These are phyloP conservation scores for Syncephalastrum monosporum DNA, from an alignment of 371 early-diverging fungal species.

Conservation along the genomic window DNA sequence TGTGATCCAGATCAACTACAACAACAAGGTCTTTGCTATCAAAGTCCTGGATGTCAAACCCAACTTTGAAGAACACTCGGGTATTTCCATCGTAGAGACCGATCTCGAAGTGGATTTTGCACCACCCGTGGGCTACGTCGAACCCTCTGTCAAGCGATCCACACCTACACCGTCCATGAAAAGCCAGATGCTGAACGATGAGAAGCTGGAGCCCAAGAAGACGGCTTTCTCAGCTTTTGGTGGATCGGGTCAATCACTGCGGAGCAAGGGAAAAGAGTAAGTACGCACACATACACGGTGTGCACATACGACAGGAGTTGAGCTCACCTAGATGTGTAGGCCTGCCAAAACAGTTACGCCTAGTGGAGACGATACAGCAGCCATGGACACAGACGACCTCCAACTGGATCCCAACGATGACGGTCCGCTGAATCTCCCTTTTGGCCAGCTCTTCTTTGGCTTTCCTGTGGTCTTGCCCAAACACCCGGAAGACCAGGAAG, in stretches of 20 bases:
- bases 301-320: too few relatives aligned
- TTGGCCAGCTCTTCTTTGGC: slow-evolving; percentile 92
- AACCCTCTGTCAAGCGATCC: slow-evolving; percentile 58
- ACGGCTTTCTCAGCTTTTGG: slow-evolving; percentile 37
- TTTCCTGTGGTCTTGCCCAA: slow-evolving; percentile 58
- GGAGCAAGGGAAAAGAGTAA: slow-evolving; percentile 43
- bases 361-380: slow-evolving; percentile 3
- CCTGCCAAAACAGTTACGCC: slow-evolving; percentile 10
- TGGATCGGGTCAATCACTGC: slow-evolving; percentile 41
- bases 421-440: slow-evolving; percentile 82
- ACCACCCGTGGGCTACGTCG: slow-evolving; percentile 96
- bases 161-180: slow-evolving; percentile 43
- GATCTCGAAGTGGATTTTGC: slow-evolving; percentile 99
- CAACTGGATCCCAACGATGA: slow-evolving; percentile 54
- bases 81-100: slow-evolving; percentile 97
- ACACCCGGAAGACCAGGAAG: slow-evolving; percentile 13
- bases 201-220: slow-evolving; percentile 37
- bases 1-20: slow-evolving; percentile 92
- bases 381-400: slow-evolving; percentile 26
- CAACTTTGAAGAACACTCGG: slow-evolving; percentile 52
- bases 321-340: not conserved
- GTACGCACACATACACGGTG: slow-evolving; percentile 3
- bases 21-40: slow-evolving; percentile 86
- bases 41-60: slow-evolving; percentile 94
- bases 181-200: slow-evolving; percentile 51